Evolutionary conservation across 805 yeast species (phyloP), one percentile per base, ranked within the genome.

Genomic region (Kodamaea nitidulidarum): DNA sequence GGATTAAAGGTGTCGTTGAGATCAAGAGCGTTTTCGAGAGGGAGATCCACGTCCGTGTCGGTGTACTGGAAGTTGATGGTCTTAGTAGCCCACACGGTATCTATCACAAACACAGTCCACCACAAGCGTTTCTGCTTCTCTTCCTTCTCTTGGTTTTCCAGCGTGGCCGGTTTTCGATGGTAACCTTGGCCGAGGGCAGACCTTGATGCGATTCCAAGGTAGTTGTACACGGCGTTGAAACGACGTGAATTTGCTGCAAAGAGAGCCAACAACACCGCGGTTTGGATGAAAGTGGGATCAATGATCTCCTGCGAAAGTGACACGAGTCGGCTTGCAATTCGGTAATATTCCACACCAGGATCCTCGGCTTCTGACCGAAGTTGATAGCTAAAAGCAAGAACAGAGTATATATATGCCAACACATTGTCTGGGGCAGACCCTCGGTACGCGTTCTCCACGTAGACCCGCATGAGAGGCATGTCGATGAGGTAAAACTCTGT

Each of bases 61-160:
- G 68, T 61, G 48, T 63, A 65, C 40, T 65, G 65, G 33, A 67
- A 61, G 42, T 65, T 68, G 15, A 66, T 63, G 2, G 71, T 60
- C 37, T 61, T 60, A 3, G 70, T 55, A 2, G 71, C 60, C 71
- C 71, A 67, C 8, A 60, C 52, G 5, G 61, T 58, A 46, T 67
- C 73, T 26, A 63, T 56, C 9, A 65, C 60, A 41, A 63, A 67
- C 1, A 64, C 56, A 2, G 70, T 55, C 73, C 73, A 67, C 70
- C 71, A 67, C 16, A 67, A 41, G 20, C 71, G 53, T 41, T 65
- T 65, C 6, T 55, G 48, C 36, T 59, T 63, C 34, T 66, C 71
- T 0, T 54, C 52, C 15, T 32, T 32, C 15, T 38, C 44, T 21
- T 48, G 44, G 35, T 61, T 63, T 12, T 29, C 35, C n/a, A 4